These are phyloP conservation scores for Olyra latifolia DNA, from an alignment of 176 grass and related monocot species.

Conservation along the genomic window DNA sequence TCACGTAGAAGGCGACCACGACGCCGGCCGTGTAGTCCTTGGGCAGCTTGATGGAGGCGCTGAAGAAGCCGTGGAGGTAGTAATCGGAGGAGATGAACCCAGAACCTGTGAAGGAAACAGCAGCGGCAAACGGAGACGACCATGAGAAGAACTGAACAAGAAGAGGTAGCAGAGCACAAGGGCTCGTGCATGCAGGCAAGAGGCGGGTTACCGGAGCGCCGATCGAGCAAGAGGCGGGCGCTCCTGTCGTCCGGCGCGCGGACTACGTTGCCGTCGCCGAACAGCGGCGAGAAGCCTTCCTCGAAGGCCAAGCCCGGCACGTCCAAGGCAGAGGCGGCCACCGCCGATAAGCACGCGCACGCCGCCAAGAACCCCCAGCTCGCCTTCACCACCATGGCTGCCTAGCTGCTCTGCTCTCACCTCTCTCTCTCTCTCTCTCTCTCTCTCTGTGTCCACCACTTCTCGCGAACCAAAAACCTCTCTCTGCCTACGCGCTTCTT, in stretches of 20 bases:
- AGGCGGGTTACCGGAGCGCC: slow-evolving; percentile 53
- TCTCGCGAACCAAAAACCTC: background rate
- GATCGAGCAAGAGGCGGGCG: slow-evolving; percentile 69
- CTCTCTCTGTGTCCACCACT: background rate
- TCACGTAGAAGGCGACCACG: slow-evolving; percentile 91
- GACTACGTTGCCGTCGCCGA: slow-evolving; percentile 72
- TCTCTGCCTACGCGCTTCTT: slow-evolving; percentile 22
- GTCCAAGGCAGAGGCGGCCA: slow-evolving; percentile 33
- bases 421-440: background rate
- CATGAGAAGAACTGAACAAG: background rate
- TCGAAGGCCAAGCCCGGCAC: slow-evolving; percentile 63
- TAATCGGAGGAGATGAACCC: slow-evolving; percentile 84
- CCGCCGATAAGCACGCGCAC: slow-evolving; percentile 22
- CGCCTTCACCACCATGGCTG: slow-evolving; percentile 33
- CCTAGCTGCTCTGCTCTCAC: background rate
- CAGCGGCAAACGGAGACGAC: background rate
- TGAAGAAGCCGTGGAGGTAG: slow-evolving; percentile 81
- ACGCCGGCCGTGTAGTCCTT: slow-evolving; percentile 73
- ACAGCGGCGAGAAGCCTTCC: slow-evolving; percentile 71
- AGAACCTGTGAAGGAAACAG: slow-evolving; percentile 47
- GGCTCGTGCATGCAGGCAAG: background rate
- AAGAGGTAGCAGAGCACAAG: background rate
- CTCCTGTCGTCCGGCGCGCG: slow-evolving; percentile 42
- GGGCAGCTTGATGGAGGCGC: slow-evolving; percentile 78
- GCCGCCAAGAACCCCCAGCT: background rate